Evolutionary conservation across 2,329 filamentous ascomycete species (phyloP).

Genomic region (Penicillium sp.): DNA sequence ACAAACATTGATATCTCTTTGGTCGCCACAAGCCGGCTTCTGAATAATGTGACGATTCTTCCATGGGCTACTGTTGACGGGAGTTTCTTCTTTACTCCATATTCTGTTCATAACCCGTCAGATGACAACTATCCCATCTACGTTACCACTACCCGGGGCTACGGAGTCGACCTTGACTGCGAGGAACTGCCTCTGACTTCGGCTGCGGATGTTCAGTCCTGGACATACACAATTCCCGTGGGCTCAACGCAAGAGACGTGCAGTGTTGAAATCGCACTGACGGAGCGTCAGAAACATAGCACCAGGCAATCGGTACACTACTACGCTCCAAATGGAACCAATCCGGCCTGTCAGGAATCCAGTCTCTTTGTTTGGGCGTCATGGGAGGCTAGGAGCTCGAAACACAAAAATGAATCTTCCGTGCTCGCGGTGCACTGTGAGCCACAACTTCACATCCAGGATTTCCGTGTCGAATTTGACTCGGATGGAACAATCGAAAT

Average conservation of each 20-base stretch:
- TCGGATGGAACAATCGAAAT: slow-evolving; percentile 9
- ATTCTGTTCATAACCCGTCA: slow-evolving; percentile 2
- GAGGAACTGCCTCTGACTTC: background rate
- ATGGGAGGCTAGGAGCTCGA: background rate
- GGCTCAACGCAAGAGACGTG: background rate
- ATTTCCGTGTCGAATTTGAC: slow-evolving; percentile 11
- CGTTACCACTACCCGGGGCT: slow-evolving; percentile 5
- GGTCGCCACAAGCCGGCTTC: background rate
- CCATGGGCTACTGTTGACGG: slow-evolving; percentile 1
- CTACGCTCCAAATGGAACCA: background rate
- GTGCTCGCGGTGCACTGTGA: slow-evolving; percentile 10
- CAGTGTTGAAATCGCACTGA: background rate
- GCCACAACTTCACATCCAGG: slow-evolving; percentile 8
- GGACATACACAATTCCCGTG: background rate
- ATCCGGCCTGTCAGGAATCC: background rate
- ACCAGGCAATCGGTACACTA: background rate
- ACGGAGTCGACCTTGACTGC: slow-evolving; percentile 11
- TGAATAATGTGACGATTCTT: slow-evolving; percentile 2
- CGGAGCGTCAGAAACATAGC: background rate
- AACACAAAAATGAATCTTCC: background rate
- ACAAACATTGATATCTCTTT: slow-evolving; percentile 2
- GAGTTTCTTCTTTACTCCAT: slow-evolving; percentile 7
- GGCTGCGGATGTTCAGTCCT: background rate
- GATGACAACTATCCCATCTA: slow-evolving; percentile 8
- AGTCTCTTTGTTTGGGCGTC: slow-evolving; percentile 2